These are phyloP conservation scores for Flueggea neowawraea DNA, from an alignment of 441 rosid genomes.

Conservation along the genomic window DNA sequence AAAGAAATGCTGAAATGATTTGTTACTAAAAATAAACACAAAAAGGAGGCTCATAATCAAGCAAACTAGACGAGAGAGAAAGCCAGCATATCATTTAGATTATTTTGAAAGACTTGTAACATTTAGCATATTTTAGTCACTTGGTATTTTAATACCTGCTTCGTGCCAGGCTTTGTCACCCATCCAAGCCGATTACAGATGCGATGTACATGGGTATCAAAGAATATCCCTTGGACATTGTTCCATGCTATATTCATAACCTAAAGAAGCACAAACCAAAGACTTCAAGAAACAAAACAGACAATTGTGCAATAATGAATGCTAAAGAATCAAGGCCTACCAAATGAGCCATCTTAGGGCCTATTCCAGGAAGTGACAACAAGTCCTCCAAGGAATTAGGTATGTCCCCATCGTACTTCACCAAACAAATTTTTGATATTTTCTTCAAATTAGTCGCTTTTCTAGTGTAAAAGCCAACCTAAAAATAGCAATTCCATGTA, in stretches of 20 bases:
- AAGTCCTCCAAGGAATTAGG: constrained; percentile 87
- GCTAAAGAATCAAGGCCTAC: constrained; percentile 33
- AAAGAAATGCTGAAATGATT: no score
- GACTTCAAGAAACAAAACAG: background rate
- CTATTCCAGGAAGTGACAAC: constrained; percentile 89
- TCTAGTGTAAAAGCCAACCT: constrained; percentile 95
- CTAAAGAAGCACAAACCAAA: constrained; percentile 32
- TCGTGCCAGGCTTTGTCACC: constrained; percentile 71
- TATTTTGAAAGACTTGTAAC: no score
- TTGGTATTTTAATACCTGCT: constrained; percentile 35
- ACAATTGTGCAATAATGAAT: constrained; percentile 1
- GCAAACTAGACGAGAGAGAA: no score
- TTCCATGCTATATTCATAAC: constrained; percentile 93
- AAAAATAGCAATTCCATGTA: constrained; percentile 11
- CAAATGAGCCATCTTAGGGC: constrained; percentile 99
- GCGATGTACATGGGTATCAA: constrained; percentile 96
- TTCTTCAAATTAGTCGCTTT: constrained; percentile 89
- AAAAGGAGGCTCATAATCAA: no score
- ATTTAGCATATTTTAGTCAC: no score
- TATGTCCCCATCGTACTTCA: constrained; percentile 78
- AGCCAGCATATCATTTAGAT: no score
- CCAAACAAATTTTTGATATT: constrained; percentile 77
- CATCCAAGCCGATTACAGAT: constrained; percentile 95
- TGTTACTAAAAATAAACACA: no score
- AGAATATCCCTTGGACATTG: constrained; percentile 89